Evolutionary conservation across 1,284 basidiomycete species (phyloP).

Genomic region (Cryptococcus sp.): DNA sequence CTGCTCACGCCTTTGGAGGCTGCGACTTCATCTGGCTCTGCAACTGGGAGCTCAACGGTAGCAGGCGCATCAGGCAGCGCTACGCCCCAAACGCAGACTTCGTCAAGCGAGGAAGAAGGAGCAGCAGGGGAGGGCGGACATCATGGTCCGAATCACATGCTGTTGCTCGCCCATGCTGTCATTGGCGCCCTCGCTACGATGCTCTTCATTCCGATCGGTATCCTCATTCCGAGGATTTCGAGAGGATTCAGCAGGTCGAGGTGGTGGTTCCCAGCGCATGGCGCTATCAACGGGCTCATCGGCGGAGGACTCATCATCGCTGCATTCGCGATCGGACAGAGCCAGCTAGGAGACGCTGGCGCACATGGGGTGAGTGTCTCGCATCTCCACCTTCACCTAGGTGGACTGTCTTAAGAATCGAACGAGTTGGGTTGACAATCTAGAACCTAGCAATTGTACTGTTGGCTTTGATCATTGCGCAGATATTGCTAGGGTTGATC

Average conservation of each 20-base stretch:
- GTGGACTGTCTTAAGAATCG: not conserved
- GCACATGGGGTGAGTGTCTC: no score
- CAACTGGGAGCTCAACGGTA: no score
- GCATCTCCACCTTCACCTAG: not conserved
- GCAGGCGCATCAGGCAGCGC: no score
- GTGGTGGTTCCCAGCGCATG: conserved; percentile 57
- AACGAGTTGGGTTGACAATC: not conserved
- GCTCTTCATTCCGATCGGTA: conserved; percentile 56
- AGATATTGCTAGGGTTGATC: conserved; percentile 55
- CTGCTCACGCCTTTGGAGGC: no score
- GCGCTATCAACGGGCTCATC: conserved; percentile 53
- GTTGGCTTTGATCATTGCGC: conserved; percentile 57
- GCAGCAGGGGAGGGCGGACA: not conserved
- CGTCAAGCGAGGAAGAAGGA: not conserved
- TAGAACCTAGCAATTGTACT: conserved; percentile 57
- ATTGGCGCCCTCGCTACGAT: conserved; percentile 56
- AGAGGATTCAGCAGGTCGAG: conserved; percentile 51
- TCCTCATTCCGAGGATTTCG: conserved; percentile 56
- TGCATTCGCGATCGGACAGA: conserved; percentile 44
- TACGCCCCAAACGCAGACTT: not conserved
- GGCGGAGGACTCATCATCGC: conserved; percentile 54
- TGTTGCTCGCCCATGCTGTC: conserved; percentile 51
- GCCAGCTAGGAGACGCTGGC: conserved; percentile 4
- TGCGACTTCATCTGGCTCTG: no score
- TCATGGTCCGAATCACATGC: not conserved